phyloP scores from a whole-genome alignment of 2,329 filamentous ascomycete genomes.

The Trichoderma afroharzianum region DNA sequence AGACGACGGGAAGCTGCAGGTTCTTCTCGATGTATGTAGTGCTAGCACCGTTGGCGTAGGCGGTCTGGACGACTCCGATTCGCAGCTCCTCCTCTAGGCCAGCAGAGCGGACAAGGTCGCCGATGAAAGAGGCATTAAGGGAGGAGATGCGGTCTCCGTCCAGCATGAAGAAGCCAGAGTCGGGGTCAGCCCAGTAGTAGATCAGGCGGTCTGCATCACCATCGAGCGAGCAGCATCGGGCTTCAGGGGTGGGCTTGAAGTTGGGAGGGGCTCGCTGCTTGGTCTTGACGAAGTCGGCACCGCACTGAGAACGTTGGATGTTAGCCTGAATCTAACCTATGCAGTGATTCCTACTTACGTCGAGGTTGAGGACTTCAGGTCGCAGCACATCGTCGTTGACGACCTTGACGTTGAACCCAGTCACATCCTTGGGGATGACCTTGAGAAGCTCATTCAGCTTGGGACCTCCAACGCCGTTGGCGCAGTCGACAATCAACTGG shows the following conservation, averaged over 20 bases:
- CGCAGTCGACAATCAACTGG: conserved; percentile 82
- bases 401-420: conserved; percentile 75
- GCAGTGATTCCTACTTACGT: conserved; percentile 51
- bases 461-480: conserved; percentile 92
- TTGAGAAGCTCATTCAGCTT: conserved; percentile 86
- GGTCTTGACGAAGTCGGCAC: conserved; percentile 96
- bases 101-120: conserved; percentile 76
- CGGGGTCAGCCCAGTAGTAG: conserved; percentile 86
- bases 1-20: conserved; percentile 83
- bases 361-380: conserved; percentile 82
- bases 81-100: conserved; percentile 76
- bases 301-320: conserved; percentile 56
- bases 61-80: conserved; percentile 94
- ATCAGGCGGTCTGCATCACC: conserved; percentile 94
- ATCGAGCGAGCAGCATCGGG: conserved; percentile 86
- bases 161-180: conserved; percentile 82
- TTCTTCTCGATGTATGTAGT: conserved; percentile 89
- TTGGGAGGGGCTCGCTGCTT: conserved; percentile 84
- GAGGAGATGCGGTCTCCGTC: conserved; percentile 97
- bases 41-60: conserved; percentile 93
- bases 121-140: conserved; percentile 88
- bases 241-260: conserved; percentile 71
- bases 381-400: conserved; percentile 92
- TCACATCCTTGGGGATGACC: conserved; percentile 66
- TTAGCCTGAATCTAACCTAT: neutral